phyloP scores from a whole-genome alignment of 2,329 filamentous ascomycete genomes.

The Alternaria arbusti region DNA sequence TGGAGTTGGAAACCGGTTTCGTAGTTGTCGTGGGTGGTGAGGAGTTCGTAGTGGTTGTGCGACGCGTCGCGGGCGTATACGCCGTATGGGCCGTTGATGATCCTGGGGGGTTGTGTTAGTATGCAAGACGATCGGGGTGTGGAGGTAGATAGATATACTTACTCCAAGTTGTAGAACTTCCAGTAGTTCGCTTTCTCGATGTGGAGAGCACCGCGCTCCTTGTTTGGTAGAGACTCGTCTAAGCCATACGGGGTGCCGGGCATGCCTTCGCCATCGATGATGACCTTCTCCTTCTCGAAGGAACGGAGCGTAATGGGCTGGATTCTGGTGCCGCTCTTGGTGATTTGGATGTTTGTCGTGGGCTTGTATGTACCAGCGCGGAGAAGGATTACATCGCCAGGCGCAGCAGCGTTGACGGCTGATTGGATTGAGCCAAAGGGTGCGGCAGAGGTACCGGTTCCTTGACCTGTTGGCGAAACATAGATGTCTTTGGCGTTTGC shows the following conservation, averaged over 20 bases:
- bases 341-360: conserved; percentile 57
- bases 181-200: conserved; percentile 56
- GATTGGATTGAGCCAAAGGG: conserved; percentile 57
- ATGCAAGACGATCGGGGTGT: not conserved
- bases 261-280: conserved; percentile 17
- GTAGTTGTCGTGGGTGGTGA: conserved; percentile 50
- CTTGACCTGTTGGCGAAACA: conserved; percentile 53
- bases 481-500: conserved; percentile 46
- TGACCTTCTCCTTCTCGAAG: conserved; percentile 17
- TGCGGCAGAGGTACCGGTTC: conserved; percentile 48
- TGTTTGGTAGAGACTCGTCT: conserved; percentile 32
- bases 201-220: conserved; percentile 57
- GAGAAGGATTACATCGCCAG: conserved; percentile 56
- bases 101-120: not conserved
- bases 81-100: conserved; percentile 49
- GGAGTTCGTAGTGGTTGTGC: conserved; percentile 47
- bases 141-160: not conserved
- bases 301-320: conserved; percentile 22
- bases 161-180: conserved; percentile 53
- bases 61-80: conserved; percentile 45
- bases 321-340: conserved; percentile 38
- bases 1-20: conserved; percentile 50
- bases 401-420: conserved; percentile 55
- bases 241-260: conserved; percentile 15
- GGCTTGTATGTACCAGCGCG: conserved; percentile 55